A percentile compares a stretch with the other conserved stretches of the same genome.
Evolutionary conservation across 2,329 filamentous ascomycete species (phyloP).

Genomic region (Diaporthe ampelina): DNA sequence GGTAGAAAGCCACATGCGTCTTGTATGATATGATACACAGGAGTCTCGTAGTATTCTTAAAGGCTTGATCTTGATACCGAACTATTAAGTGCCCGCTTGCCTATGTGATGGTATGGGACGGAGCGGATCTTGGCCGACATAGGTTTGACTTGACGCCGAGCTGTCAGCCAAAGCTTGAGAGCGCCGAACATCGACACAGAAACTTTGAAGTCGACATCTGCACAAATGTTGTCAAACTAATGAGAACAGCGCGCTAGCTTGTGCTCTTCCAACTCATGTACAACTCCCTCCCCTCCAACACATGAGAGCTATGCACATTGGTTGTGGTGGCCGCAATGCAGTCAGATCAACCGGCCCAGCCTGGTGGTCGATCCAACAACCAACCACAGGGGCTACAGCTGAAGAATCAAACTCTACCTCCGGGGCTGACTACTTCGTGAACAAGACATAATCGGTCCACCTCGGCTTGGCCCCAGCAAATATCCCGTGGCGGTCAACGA

Average conservation of each 20-base stretch:
- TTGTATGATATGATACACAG: conserved; percentile 39
- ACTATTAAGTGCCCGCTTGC: no score
- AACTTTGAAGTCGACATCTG: no score
- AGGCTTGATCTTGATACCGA: conserved; percentile 32
- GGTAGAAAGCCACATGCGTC: conserved; percentile 36
- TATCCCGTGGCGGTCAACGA: neutral
- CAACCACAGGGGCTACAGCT: neutral
- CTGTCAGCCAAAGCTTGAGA: no score
- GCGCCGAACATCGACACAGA: no score
- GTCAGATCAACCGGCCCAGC: neutral
- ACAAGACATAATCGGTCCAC: neutral
- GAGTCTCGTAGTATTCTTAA: conserved; percentile 33
- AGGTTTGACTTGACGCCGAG: neutral
- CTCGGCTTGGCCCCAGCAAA: no score
- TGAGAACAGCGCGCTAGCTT: neutral
- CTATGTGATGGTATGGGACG: neutral
- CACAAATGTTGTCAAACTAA: no score
- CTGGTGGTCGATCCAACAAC: neutral
- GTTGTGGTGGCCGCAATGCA: neutral
- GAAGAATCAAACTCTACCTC: neutral
- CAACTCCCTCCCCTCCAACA: no score
- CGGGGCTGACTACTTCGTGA: neutral
- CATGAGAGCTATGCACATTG: neutral
- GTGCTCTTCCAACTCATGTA: no score
- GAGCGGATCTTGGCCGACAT: neutral